Base-by-base conservation (phyloP, 2,329 filamentous ascomycete genomes). In the Thelonectria olida region DNA sequence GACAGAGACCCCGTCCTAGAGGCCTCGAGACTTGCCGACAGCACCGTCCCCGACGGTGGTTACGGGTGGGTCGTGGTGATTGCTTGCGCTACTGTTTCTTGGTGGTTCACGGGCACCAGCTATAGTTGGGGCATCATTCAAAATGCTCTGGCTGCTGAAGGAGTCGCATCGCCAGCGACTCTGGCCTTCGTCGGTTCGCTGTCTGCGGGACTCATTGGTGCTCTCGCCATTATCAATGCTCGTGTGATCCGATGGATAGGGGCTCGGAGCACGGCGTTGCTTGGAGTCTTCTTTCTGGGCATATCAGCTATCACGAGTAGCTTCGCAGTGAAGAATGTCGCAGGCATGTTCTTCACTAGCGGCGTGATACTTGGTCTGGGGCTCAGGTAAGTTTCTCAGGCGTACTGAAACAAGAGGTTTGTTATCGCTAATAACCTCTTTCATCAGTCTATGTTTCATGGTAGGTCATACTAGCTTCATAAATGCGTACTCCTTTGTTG, bases 91-190 rank as follows among this genome's bases (percentile, higher is more conserved):
- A 36, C 68, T 7, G 61, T 74, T 0, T 52, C 69, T 0, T 74
- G 84, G 76, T 87, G 84, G 84, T 81, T 84, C 49, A 81, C 84
- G n/a, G 87, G 86, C 25, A 84, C 81, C 1, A 80, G 78, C 7
- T 87, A 87, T 64, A 82, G 79, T 61, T 90, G 87, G 86, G 88
- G 87, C 6, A 80, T 90, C 0, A 76, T 89, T 13, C 88, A 90
- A 70, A 80, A 80, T 2, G 86, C 82, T 0, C 78, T 90, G 0
- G 80, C 88, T 0, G 74, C 81, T 34, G 73, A 81, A 17, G 76
- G 78, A 0, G 74, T 87, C 1, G 79, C 52, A 1, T 67, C 80
- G 0, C 76, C 85, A 0, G 81, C 82, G 0, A 87, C 84, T 0
- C 73, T 90, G 10, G 82, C 85, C 0, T 90, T 88, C 61, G 84